Conservation (phyloP, 2,329 filamentous ascomycete genomes). For the Diaporthe citri region DNA sequence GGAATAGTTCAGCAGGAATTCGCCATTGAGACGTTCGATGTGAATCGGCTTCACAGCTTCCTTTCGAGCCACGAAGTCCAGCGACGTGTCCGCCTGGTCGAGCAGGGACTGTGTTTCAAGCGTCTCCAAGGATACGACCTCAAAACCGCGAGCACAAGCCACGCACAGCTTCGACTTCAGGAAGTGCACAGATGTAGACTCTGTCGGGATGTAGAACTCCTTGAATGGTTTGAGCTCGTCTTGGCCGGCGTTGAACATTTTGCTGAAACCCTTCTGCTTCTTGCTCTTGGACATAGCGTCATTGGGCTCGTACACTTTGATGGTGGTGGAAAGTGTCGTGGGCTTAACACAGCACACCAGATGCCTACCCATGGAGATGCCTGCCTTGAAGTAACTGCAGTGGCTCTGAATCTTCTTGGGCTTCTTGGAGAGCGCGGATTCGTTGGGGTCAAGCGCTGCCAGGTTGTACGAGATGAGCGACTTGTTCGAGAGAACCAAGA, state of each 20-base stretch:
- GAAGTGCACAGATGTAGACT: constrained; percentile 99
- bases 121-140: constrained; percentile 95
- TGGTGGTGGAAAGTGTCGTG: constrained; percentile 90
- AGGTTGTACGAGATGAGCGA: constrained; percentile 91
- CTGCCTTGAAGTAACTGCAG: constrained; percentile 98
- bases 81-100: constrained; percentile 96
- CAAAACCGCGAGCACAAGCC: constrained; percentile 93
- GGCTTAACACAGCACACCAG: constrained; percentile 98
- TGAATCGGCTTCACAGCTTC: constrained; percentile 96
- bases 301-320: constrained; percentile 99
- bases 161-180: constrained; percentile 96
- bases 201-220: constrained; percentile 98
- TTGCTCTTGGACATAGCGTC: constrained; percentile 93
- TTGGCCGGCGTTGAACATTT: constrained; percentile 93
- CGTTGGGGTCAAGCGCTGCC: constrained; percentile 86
- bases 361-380: constrained; percentile 93
- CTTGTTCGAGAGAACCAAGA: constrained; percentile 93
- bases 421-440: constrained; percentile 83
- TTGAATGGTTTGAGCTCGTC: constrained; percentile 97
- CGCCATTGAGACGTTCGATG: constrained; percentile 95
- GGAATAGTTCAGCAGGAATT: constrained; percentile 97
- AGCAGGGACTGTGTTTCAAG: constrained; percentile 98
- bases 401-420: constrained; percentile 97
- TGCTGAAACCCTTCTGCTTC: constrained; percentile 94
- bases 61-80: constrained; percentile 95